Percentiles rank a stretch among this genome's conserved stretches.
These are phyloP conservation scores for Dictyostelium purpureum DNA, from an alignment of 78 protist species.

Conservation along the genomic window DNA sequence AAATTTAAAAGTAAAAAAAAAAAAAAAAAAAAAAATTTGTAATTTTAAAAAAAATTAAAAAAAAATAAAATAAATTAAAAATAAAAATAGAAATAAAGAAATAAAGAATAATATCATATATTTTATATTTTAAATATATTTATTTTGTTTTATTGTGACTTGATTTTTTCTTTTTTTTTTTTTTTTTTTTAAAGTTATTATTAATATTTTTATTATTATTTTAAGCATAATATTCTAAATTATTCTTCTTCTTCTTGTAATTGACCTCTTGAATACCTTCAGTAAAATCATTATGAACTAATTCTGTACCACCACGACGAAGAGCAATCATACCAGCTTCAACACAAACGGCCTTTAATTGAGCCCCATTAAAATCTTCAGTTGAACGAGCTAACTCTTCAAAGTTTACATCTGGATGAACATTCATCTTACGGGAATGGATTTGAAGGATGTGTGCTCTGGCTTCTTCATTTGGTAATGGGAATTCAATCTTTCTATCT, in stretches of 20 bases:
- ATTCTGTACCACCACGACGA: conserved; percentile 90
- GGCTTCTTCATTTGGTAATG: conserved; percentile 98
- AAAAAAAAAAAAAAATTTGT: background rate
- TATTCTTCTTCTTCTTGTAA: conserved; percentile 98
- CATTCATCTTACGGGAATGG: conserved; percentile 98
- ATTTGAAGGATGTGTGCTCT: conserved; percentile 96
- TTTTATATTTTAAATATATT: background rate
- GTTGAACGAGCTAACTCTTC: conserved; percentile 98
- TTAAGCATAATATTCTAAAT: conserved; percentile 96
- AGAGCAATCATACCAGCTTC: conserved; percentile 97
- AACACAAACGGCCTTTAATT: conserved; percentile 99
- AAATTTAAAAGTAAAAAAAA: background rate
- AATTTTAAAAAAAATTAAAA: too few species aligned
- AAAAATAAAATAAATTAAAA: background rate
- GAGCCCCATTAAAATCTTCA: conserved; percentile 99
- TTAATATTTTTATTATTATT: background rate
- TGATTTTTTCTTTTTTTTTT: background rate
- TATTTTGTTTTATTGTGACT: background rate
- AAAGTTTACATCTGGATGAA: conserved; percentile 94
- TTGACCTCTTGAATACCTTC: conserved; percentile 98
- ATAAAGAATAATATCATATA: background rate
- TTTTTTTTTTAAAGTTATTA: conserved; percentile 2
- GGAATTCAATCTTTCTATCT: conserved; percentile 98
- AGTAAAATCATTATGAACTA: conserved; percentile 98
- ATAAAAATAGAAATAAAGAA: background rate